Evolutionary conservation across 1,284 basidiomycete genomes (phyloP), one percentile per base, ranked within the genome.

Genomic region (Moesziomyces antarcticus): DNA sequence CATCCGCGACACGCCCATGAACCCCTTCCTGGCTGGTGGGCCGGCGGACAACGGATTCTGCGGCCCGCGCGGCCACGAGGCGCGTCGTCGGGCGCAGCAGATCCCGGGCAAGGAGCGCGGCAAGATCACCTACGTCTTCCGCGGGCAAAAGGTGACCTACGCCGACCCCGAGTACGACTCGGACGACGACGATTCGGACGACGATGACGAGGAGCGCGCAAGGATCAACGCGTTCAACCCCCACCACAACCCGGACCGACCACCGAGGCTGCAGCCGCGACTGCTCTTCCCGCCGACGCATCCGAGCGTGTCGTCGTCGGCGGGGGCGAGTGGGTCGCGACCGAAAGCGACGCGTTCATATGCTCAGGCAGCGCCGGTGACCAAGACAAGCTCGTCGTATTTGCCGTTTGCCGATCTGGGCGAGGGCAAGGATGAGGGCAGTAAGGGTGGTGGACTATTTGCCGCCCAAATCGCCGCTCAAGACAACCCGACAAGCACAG

Each of bases 21-120:
- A 82, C 40, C 80, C 80, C 1, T 82, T 82, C 55, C 56, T 82
- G n/a, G 76, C 76, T 27, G 80, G 80, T n/a, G 80, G 80, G 11
- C 80, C 80, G 0, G 80, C 80, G 5, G 80, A 82, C 47, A 55
- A 72, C 9, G 80, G 80, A 21, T 73, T 77, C 50, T 54, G 73
- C 5, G 80, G 80, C 3, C 77, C 74, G 22, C 55, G 73, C 16
- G 66, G 50, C 0, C 42, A 60, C 13, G 30, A 61, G 48, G 73
- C 74, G 1, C 58, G 60, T n/a, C 50, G 45, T 24, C 66, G 72
- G 6, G 65, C 74, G 10, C 50, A 44, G 27, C 50, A 56, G 46
- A 55, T 66, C 5, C 78, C 78, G 6, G 56, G 50, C 44, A 63
- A 70, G 53, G 67, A 75, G 22, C 57, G 58, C 16, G 76, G 72